phyloP scores from a whole-genome alignment of 257 asterid species.

The Solanum virginianum region DNA sequence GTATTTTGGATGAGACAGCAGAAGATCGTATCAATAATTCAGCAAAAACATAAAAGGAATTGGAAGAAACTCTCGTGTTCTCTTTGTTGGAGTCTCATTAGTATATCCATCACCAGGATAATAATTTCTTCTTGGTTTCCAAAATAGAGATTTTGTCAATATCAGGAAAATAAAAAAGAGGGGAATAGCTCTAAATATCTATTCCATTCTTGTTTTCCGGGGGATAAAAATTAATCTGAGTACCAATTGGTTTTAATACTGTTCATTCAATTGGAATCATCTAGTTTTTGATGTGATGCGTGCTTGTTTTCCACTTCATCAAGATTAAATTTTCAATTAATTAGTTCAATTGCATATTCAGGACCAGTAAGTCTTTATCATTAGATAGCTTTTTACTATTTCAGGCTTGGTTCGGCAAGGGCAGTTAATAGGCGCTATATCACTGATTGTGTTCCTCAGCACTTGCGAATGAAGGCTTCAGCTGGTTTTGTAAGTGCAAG shows the following conservation, averaged over 20 bases:
- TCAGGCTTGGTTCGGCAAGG: conserved; percentile 95
- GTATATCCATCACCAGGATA: neutral
- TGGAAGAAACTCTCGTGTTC: neutral
- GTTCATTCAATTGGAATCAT: neutral
- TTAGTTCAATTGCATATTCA: neutral
- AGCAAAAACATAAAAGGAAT: neutral
- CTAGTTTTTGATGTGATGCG: neutral
- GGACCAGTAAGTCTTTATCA: neutral
- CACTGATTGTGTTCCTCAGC: conserved; percentile 92
- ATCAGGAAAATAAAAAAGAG: neutral
- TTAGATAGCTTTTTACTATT: conserved; percentile 5
- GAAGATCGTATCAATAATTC: neutral
- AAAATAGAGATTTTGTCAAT: neutral
- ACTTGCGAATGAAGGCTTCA: conserved; percentile 88
- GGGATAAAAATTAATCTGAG: neutral
- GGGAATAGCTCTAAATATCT: neutral
- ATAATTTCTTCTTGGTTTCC: neutral
- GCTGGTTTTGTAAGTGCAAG: conserved; percentile 98
- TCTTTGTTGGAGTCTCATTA: neutral
- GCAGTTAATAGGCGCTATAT: conserved; percentile 93
- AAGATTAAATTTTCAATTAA: neutral
- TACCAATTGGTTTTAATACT: neutral
- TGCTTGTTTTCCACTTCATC: neutral
- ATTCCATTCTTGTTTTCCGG: neutral
- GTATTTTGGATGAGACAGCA: neutral